A percentile compares a stretch with the other conserved stretches of the same genome.
Conservation (phyloP, 805 yeast genomes). For the Sugiyamaella chiloensis region DNA sequence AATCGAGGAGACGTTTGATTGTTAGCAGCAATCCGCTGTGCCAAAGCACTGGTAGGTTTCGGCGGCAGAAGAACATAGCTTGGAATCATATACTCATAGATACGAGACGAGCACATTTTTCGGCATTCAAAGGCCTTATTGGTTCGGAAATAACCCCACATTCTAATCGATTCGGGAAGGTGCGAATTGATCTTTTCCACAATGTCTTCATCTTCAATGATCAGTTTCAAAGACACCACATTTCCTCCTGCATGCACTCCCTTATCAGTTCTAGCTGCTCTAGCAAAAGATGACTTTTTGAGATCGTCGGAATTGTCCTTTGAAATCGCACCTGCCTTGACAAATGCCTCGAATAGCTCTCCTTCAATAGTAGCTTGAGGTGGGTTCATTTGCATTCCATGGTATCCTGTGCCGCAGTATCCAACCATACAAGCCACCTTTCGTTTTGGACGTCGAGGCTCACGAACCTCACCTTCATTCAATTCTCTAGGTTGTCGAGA, state of each 20-base stretch:
- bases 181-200: slow-evolving; percentile 66
- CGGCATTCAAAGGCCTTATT: slow-evolving; percentile 93
- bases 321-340: slow-evolving; percentile 83
- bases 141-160: slow-evolving; percentile 90
- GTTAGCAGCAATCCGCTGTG: slow-evolving; percentile 54
- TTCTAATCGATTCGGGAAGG: slow-evolving; percentile 81
- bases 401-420: slow-evolving; percentile 94
- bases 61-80: slow-evolving; percentile 89
- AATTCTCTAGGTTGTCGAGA: slow-evolving; percentile 24
- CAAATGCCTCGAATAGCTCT: slow-evolving; percentile 78
- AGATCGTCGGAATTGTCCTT: slow-evolving; percentile 83
- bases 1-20: slow-evolving; percentile 53
- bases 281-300: slow-evolving; percentile 74
- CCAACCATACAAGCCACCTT: slow-evolving; percentile 91
- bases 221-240: slow-evolving; percentile 77
- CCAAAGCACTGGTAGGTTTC: slow-evolving; percentile 68
- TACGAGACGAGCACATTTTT: slow-evolving; percentile 91
- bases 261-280: slow-evolving; percentile 74
- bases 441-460: slow-evolving; percentile 52
- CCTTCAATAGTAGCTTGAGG: slow-evolving; percentile 88
- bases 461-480: slow-evolving; percentile 27
- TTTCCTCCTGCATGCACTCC: slow-evolving; percentile 99
- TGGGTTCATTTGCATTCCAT: slow-evolving; percentile 93
- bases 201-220: slow-evolving; percentile 75
- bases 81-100: slow-evolving; percentile 91